These are phyloP conservation scores for Aspergillus conjunctus DNA, from an alignment of 495 filamentous ascomycete species.

Conservation along the genomic window DNA sequence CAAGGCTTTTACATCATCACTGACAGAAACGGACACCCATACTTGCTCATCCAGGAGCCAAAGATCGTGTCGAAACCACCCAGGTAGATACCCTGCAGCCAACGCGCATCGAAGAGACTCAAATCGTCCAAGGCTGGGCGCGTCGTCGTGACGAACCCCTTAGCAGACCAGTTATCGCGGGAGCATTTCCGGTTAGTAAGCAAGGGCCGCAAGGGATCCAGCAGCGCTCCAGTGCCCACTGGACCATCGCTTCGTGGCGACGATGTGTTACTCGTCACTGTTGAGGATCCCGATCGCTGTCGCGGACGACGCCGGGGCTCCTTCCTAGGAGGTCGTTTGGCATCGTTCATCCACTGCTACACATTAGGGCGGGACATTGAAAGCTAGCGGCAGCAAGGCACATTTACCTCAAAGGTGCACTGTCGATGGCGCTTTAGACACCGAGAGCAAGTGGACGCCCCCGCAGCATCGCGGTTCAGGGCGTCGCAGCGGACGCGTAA, in stretches of 20 bases:
- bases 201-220: not conserved
- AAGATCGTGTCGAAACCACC: constrained; percentile 7
- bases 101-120: not conserved
- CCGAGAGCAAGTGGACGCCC: not conserved
- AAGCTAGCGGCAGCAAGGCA: not conserved
- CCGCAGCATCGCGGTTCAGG: not conserved
- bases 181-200: not conserved
- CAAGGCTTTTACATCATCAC: not conserved
- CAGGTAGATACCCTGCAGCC: not conserved
- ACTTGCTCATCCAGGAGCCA: constrained; percentile 14
- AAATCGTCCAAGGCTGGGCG: not conserved
- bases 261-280: not conserved
- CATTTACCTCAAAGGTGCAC: constrained; percentile 13
- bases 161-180: not conserved
- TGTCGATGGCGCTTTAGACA: not conserved
- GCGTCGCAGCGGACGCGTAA: constrained; percentile 11
- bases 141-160: not conserved
- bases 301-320: not conserved
- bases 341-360: constrained; percentile 15
- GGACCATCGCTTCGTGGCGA: not conserved
- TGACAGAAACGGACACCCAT: constrained; percentile 13
- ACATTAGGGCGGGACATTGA: not conserved
- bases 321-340: not conserved
- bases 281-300: not conserved
- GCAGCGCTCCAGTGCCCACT: not conserved